Base-by-base conservation (phyloP, 139 green algal genomes). In the Yamagishiella unicocca region DNA sequence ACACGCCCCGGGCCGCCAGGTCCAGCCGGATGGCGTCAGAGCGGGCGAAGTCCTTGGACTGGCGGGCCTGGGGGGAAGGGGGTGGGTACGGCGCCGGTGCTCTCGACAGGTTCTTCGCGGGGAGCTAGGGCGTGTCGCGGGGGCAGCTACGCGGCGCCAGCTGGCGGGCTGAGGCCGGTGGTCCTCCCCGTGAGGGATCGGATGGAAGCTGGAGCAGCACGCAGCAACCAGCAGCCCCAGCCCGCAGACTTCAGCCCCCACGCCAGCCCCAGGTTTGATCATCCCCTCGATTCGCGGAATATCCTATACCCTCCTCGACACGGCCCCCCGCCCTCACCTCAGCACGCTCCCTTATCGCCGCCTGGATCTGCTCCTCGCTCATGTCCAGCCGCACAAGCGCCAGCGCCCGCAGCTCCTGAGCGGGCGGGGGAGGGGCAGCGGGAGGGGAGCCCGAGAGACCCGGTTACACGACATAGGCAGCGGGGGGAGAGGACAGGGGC, bases 11-110 rank as follows among this genome's bases (percentile, higher is more conserved):
- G 1, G 58, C 78, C 7, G 93, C 93, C 37, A 98, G 90, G 43
- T 91, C 85, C 68, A 91, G 29, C 2, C 95, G 84, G 62, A 96
- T 91, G 22, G 67, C 87, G 78, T 98, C 96, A 4, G 93, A 92
- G 5, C 89, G 83, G 0, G 89, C 92, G 93, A 96, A 99, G 83
- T 99, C 93, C 86, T 98, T 99, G 45, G 89, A 92, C 22, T 79
- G 70, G 12, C 94, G 87, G 8, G 95, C 95, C 81, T 90, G 90
- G 25, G 31, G 38, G 62, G 9, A 37, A 24, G 71, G 17, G 17
- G 29, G 31, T 71, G 8, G 21, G 58, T 35, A 19, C 6, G 29
- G 9, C 21, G 45, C 35, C 10, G 33, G 24, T 55, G 38, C 66
- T 43, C 21, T 19, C 46, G 6, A 4, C 10, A 3, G 50, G 12